These are phyloP conservation scores for Penicillium sp. DNA, from an alignment of 2,329 filamentous ascomycete genomes.

Conservation along the genomic window DNA sequence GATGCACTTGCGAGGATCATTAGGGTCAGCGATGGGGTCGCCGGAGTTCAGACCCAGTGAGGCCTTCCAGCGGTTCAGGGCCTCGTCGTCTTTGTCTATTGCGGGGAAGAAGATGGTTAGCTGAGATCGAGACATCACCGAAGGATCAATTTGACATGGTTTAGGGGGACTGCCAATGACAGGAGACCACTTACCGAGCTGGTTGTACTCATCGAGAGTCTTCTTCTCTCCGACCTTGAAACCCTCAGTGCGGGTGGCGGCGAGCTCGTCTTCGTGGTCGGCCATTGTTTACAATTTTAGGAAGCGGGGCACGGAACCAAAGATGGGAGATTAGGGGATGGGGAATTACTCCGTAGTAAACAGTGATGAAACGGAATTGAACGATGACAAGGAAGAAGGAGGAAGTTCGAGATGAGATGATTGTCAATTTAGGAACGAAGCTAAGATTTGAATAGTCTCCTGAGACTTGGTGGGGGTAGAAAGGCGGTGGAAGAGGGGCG, in stretches of 20 bases:
- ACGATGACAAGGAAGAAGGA: not conserved
- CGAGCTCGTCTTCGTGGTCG: constrained; percentile 73
- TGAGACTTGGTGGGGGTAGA: constrained; percentile 29
- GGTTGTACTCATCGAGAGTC: constrained; percentile 87
- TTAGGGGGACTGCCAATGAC: not conserved
- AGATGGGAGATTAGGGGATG: constrained; percentile 9
- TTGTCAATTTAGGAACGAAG: constrained; percentile 3
- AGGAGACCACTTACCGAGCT: constrained; percentile 67
- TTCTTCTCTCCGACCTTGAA: constrained; percentile 99
- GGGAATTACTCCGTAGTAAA: not conserved
- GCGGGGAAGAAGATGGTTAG: constrained; percentile 21
- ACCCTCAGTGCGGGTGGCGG: constrained; percentile 83
- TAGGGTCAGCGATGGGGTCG: constrained; percentile 68
- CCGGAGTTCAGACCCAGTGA: constrained; percentile 80
- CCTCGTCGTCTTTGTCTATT: constrained; percentile 73
- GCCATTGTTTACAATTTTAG: constrained; percentile 53
- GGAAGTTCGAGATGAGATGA: constrained; percentile 2
- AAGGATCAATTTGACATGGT: constrained; percentile 1
- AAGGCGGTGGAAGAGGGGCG: constrained; percentile 33
- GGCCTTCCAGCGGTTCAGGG: constrained; percentile 94
- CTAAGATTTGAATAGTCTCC: constrained; percentile 16
- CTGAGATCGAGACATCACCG: not conserved
- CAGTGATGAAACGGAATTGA: not conserved
- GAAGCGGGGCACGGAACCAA: constrained; percentile 16
- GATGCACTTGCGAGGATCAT: constrained; percentile 84